These are phyloP conservation scores for Xylaria sp. DNA, from an alignment of 495 filamentous ascomycete genomes.

Conservation along the genomic window DNA sequence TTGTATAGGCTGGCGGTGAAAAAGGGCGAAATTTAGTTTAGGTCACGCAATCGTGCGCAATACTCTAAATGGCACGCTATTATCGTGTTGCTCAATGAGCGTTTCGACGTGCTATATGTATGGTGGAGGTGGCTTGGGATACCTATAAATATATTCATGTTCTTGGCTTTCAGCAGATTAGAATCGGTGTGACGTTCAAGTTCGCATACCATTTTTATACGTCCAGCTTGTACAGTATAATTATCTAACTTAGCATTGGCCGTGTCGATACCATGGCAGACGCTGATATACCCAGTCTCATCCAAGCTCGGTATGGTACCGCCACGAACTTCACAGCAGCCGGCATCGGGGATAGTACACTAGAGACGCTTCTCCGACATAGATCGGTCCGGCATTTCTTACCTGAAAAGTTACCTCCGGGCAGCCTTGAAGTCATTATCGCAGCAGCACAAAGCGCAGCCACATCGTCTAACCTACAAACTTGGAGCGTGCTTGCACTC, in stretches of 20 bases:
- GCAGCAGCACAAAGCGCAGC: constrained; percentile 65
- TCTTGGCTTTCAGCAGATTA: not conserved
- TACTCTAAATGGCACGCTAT: constrained; percentile 14
- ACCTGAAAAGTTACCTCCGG: constrained; percentile 46
- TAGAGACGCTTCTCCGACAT: constrained; percentile 34
- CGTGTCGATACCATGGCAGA: constrained; percentile 22
- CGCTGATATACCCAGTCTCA: constrained; percentile 25
- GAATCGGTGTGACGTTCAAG: not conserved
- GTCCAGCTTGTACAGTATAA: not conserved
- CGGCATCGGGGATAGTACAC: constrained; percentile 17
- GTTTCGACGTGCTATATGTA: not conserved
- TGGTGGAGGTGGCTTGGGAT: not conserved
- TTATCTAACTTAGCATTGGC: not conserved
- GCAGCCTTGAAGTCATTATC: constrained; percentile 60
- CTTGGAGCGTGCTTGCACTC: constrained; percentile 66
- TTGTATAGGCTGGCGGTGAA: not conserved
- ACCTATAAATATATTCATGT: not conserved
- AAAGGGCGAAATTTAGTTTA: constrained; percentile 6
- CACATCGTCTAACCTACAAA: constrained; percentile 61
- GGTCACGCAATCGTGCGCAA: constrained; percentile 21
- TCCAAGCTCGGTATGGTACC: constrained; percentile 36
- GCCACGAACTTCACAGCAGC: constrained; percentile 8
- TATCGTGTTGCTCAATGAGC: not conserved
- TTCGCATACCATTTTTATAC: not conserved
- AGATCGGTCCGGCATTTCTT: constrained; percentile 33